Evolutionary conservation across 495 filamentous ascomycete species (phyloP), one percentile per base, ranked within the genome.

Genomic region (Podospora conica): DNA sequence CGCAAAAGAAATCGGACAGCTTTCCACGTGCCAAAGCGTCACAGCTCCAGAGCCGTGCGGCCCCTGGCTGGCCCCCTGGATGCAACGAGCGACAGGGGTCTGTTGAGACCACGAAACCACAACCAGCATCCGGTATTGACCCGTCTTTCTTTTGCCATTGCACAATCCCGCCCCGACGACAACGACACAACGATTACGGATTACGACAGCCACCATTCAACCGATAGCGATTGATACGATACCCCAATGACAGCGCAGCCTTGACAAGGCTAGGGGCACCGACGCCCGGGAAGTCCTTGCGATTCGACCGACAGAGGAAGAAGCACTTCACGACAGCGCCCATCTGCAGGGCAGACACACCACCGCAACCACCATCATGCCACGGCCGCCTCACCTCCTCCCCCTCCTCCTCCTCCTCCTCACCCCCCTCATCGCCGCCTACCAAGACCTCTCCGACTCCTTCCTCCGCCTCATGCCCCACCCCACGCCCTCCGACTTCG

Each of bases 361-460:
- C 53, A 6, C 3, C 25, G 1, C 27, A 24, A 11, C 23, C 28
- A n/a, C n/a, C 31, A 55, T 28, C 33, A 57, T 60, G 64, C 24
- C 40, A 7, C 25, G 48, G 48, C 25, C 62, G 28, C 55, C 20
- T 56, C 15, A 10, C 58, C 21, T n/a, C n/a, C n/a, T n/a, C n/a
- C 22, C 65, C 58, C 21, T 73, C 15, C 23, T 66, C 22, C 12
- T 72, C 63, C 65, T 69, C 59, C 58, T 74, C 54, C 62, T 70
- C 54, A 57, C 69, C 25, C 53, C 60, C 33, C 55, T 62, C 31
- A 64, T 66, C 10, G 25, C 60, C 53, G 89, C 88, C 58, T 96
- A 96, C 79, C 85, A 86, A 61, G 77, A 83, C 23, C 79, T 96
- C 65, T 90, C 93, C n/a, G 86, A 93, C 68, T 73, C 82, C 60